phyloP scores from a whole-genome alignment of 2,329 filamentous ascomycete genomes.

The Karstenula rhodostoma region DNA sequence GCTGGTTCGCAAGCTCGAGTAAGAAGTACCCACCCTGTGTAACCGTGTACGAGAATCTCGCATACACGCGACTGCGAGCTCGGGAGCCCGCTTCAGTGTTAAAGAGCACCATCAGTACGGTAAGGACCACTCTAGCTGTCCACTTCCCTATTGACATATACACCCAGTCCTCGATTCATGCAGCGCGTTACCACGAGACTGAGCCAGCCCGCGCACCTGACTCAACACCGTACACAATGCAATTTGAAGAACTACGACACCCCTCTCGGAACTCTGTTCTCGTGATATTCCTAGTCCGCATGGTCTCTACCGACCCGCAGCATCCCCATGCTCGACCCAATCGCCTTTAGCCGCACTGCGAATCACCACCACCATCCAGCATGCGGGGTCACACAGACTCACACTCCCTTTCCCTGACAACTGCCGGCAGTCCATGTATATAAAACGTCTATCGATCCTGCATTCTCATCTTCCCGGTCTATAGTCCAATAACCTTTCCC shows the following conservation, averaged over 20 bases:
- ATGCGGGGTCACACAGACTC: conserved; percentile 3
- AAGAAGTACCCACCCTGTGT: background rate
- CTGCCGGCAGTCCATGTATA: conserved; percentile 12
- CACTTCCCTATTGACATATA: background rate
- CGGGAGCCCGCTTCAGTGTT: background rate
- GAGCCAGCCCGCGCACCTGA: background rate
- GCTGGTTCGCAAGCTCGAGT: background rate
- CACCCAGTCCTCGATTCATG: background rate
- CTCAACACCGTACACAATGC: background rate
- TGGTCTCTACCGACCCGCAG: background rate
- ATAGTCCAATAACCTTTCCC: background rate
- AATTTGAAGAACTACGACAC: background rate
- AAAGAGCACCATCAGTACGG: background rate
- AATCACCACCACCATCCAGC: background rate
- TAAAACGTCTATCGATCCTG: background rate
- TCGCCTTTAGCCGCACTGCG: conserved; percentile 8
- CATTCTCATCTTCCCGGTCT: conserved; percentile 7
- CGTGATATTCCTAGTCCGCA: background rate
- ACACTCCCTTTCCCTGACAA: background rate
- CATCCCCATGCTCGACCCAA: background rate
- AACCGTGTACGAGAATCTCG: background rate
- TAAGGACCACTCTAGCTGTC: too few relatives aligned
- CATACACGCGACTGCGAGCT: background rate
- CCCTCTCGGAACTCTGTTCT: background rate
- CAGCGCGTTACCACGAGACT: background rate